Conservation (phyloP, 2,329 filamentous ascomycete species). For the Lomentospora prolificans region DNA sequence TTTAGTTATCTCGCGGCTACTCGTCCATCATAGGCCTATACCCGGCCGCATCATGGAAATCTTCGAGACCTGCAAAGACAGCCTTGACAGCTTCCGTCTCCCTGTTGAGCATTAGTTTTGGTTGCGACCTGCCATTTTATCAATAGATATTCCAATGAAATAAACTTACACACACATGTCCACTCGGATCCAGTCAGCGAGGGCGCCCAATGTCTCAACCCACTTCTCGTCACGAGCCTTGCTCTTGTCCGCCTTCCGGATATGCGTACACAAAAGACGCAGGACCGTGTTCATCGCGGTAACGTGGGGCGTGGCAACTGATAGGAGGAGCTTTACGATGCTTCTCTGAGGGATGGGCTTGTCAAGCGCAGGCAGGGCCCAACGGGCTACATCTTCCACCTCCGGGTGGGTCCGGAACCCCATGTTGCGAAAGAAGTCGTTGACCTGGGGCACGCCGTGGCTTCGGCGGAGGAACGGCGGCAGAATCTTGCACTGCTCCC, state of each 20-base stretch:
- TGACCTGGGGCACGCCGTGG: not conserved
- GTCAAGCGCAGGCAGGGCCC: not conserved
- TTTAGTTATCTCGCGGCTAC: too few relatives aligned
- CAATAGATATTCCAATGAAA: too few relatives aligned
- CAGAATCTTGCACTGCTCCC: constrained; percentile 10
- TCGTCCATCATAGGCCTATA: too few relatives aligned
- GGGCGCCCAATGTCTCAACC: not conserved
- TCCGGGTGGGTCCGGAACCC: not conserved
- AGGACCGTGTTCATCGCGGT: not conserved
- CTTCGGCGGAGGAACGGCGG: constrained; percentile 6
- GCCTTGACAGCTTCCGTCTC: not conserved
- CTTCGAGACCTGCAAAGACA: not conserved
- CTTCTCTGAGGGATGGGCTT: not conserved
- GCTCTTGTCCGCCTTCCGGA: not conserved
- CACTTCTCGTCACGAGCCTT: not conserved
- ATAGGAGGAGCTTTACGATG: not conserved
- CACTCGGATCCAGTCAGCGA: not conserved
- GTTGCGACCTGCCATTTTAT: too few relatives aligned
- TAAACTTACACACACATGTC: not conserved
- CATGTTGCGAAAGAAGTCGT: not conserved
- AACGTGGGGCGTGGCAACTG: not conserved
- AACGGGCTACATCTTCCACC: not conserved
- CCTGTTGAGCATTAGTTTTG: not conserved
- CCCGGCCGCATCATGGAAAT: not conserved
- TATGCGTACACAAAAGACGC: not conserved